phyloP scores from a whole-genome alignment of 768 basidiomycete species.

The Gymnopilus dilepis region DNA sequence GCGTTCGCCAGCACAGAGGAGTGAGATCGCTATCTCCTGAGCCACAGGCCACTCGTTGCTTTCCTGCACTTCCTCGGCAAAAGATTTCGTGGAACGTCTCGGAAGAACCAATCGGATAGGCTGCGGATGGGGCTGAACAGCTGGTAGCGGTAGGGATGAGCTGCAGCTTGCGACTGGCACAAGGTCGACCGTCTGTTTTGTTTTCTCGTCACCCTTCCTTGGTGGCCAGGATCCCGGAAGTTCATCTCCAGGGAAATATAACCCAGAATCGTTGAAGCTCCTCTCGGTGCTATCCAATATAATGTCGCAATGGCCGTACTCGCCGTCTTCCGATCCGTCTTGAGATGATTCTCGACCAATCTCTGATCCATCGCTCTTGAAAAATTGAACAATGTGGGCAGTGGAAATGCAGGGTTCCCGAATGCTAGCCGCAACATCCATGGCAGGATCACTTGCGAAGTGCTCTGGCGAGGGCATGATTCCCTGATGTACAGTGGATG shows the following conservation, averaged over 20 bases:
- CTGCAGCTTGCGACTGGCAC: background rate
- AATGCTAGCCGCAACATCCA: constrained; percentile 7
- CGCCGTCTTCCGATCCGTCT: background rate
- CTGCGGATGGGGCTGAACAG: background rate
- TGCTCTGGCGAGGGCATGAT: background rate
- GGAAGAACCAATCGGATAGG: background rate
- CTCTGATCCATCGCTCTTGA: background rate
- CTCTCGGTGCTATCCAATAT: constrained; percentile 2
- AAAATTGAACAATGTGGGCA: constrained; percentile 12
- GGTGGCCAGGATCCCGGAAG: constrained; percentile 8
- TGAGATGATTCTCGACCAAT: no score
- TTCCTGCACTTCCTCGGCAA: background rate
- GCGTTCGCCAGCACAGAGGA: constrained; percentile 23
- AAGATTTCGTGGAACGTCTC: background rate
- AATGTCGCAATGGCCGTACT: background rate
- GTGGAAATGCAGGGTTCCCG: constrained; percentile 21
- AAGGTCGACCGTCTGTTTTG: background rate
- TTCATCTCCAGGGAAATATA: constrained; percentile 15
- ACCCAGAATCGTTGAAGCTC: constrained; percentile 25
- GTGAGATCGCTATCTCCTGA: constrained; percentile 28
- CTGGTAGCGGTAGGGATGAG: background rate
- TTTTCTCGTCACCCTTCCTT: constrained; percentile 1
- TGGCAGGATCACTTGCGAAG: background rate
- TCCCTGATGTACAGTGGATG: background rate
- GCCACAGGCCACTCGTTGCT: constrained; percentile 25